Percentiles rank a stretch among this genome's conserved stretches.
phyloP scores from a whole-genome alignment of 768 basidiomycete genomes.

The Boletus rubropictus region DNA sequence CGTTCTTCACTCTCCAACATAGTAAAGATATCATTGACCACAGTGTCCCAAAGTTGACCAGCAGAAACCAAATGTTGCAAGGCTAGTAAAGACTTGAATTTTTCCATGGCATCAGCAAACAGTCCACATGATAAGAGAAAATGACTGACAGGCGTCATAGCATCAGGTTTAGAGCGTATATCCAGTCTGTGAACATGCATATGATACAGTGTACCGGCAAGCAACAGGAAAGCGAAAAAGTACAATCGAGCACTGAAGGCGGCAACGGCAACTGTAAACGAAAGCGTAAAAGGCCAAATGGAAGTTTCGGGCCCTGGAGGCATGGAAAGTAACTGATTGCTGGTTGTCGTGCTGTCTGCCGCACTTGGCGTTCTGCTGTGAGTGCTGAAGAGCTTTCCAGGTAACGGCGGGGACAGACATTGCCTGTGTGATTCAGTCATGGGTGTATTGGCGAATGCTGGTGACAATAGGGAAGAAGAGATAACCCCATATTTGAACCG shows the following conservation, averaged over 20 bases:
- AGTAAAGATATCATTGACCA: slow-evolving; percentile 62
- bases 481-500: slow-evolving; percentile 82
- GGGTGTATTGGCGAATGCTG: slow-evolving; percentile 43
- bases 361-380: slow-evolving; percentile 42
- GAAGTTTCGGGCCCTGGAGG: slow-evolving; percentile 32
- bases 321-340: slow-evolving; percentile 23
- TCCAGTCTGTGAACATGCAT: slow-evolving; percentile 34
- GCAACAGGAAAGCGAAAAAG: slow-evolving; percentile 34
- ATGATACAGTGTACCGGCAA: slow-evolving; percentile 37
- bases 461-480: slow-evolving; percentile 69
- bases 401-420: slow-evolving; percentile 35
- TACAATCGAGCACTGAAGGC: slow-evolving; percentile 43
- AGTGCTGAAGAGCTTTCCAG: slow-evolving; percentile 37
- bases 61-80: slow-evolving; percentile 64
- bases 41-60: slow-evolving; percentile 68
- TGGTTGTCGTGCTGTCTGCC: slow-evolving; percentile 23
- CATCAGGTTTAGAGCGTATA: slow-evolving; percentile 36
- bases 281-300: slow-evolving; percentile 37
- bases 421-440: slow-evolving; percentile 28
- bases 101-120: slow-evolving; percentile 6
- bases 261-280: slow-evolving; percentile 35
- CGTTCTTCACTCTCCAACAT: slow-evolving; percentile 66
- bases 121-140: neutral
- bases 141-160: slow-evolving; percentile 48
- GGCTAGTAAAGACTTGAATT: slow-evolving; percentile 52